A percentile compares a stretch with the other conserved stretches of the same genome.
These are phyloP conservation scores for Aspergillus nomiae DNA, from an alignment of 2,329 filamentous ascomycete species.

Conservation along the genomic window DNA sequence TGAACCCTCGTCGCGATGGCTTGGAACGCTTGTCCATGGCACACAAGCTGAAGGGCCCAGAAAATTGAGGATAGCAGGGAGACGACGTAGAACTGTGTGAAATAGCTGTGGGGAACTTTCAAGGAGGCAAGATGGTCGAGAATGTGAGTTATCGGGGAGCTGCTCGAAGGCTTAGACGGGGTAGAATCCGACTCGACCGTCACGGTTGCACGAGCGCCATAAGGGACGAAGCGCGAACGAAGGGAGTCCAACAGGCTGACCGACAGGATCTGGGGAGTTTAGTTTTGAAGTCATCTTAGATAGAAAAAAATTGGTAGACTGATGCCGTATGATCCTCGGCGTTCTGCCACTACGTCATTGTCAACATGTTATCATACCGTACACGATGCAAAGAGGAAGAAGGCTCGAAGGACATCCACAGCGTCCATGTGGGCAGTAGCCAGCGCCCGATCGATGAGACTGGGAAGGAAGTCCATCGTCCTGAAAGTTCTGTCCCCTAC, in stretches of 20 bases:
- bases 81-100: constrained; percentile 80
- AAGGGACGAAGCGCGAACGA: constrained; percentile 59
- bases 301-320: constrained; percentile 1
- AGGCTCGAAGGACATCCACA: constrained; percentile 37
- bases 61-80: constrained; percentile 71
- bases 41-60: constrained; percentile 69
- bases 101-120: constrained; percentile 84
- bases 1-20: constrained; percentile 48
- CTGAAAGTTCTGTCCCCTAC: not conserved
- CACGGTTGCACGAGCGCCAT: constrained; percentile 57
- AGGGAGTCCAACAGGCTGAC: constrained; percentile 55
- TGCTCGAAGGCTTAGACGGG: constrained; percentile 13
- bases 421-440: constrained; percentile 31
- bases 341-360: constrained; percentile 6
- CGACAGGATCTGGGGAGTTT: constrained; percentile 46
- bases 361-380: constrained; percentile 34
- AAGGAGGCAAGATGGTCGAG: constrained; percentile 56
- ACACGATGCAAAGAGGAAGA: constrained; percentile 41
- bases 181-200: constrained; percentile 17
- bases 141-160: constrained; percentile 23
- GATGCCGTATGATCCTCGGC: constrained; percentile 5
- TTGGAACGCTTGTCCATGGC: constrained; percentile 56
- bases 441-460: constrained; percentile 17
- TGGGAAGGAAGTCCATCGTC: constrained; percentile 17
- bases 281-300: constrained; percentile 22